Evolutionary conservation across 2,329 filamentous ascomycete species (phyloP), one percentile per base, ranked within the genome.

Genomic region (Hawksworthiomyces lignivorus): DNA sequence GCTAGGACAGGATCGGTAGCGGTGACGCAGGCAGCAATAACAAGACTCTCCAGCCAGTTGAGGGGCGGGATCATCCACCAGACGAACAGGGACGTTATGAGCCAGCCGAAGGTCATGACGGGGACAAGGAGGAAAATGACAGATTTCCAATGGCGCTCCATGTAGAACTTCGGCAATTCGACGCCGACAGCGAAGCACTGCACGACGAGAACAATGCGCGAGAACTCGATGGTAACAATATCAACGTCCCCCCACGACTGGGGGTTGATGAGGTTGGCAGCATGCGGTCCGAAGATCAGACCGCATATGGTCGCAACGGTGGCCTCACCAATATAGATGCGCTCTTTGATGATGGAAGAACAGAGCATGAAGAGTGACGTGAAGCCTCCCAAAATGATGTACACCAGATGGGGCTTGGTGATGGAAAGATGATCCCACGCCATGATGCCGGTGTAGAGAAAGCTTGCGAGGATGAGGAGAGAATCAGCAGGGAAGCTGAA

Each of bases 331-430:
- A 98, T 98, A 69, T 98, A 98, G 58, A 97, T 76, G 62, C 86
- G 85, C 72, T 98, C 92, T 72, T 98, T 98, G 68, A 98, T 94
- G 58, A 97, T 81, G 42, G 94, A 87, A 46, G 92, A 98, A 64
- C 88, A 95, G 46, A 98, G 73, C 92, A 98, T 98, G 69, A 98
- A 98, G 55, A 98, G 71, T 47, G 84, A 88, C 53, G 92, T 98
- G 69, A 98, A 98, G 62, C 90, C 92, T 56, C 92, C 92, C 43
- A 98, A 72, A 65, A 98, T 96, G 66, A 97, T 87, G 66, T 98
- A 98, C 51, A 94, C 92, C 86, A 97, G 65, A 72, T 98, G 92
- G 56, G 92, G 87, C 72, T 83, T 85, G 66, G 94, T 96, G 68
- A 97, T 82, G 48, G 81, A 80, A 40, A 90, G 73, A 53, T 89